Conservation (phyloP, 2,329 filamentous ascomycete genomes). For the Diplodia scrobiculata region DNA sequence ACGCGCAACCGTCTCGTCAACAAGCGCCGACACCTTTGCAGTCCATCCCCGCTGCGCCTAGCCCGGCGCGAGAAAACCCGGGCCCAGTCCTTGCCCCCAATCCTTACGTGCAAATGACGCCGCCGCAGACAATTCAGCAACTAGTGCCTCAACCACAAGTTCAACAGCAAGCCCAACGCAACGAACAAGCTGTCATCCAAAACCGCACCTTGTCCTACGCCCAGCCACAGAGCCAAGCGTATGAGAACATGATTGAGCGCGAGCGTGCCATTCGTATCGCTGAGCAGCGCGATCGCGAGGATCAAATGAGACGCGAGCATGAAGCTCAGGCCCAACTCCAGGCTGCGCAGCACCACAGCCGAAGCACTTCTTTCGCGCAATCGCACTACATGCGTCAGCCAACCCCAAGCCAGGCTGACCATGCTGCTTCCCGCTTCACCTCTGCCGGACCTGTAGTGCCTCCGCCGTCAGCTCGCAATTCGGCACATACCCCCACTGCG, state of each 20-base stretch:
- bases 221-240: slow-evolving; percentile 12
- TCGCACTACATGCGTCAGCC: slow-evolving; percentile 23
- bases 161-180: slow-evolving; percentile 21
- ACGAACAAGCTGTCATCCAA: slow-evolving; percentile 15
- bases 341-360: slow-evolving; percentile 17
- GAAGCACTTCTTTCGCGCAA: slow-evolving; percentile 17
- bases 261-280: slow-evolving; percentile 23
- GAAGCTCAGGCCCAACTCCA: slow-evolving; percentile 17
- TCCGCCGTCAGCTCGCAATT: slow-evolving; percentile 10
- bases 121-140: slow-evolving; percentile 22
- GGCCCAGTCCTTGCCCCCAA: slow-evolving; percentile 22
- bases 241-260: slow-evolving; percentile 19
- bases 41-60: slow-evolving; percentile 11
- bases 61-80: slow-evolving; percentile 4
- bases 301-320: slow-evolving; percentile 20
- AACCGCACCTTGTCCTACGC: slow-evolving; percentile 22
- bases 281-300: slow-evolving; percentile 21
- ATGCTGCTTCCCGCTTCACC: slow-evolving; percentile 20
- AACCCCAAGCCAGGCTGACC: slow-evolving; percentile 24
- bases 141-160: slow-evolving; percentile 11
- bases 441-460: slow-evolving; percentile 14
- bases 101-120: slow-evolving; percentile 27
- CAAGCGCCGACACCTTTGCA: slow-evolving; percentile 26
- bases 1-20: slow-evolving; percentile 24
- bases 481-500: slow-evolving; percentile 22